phyloP scores from a whole-genome alignment of 164 flowering plant species.

The Brasenia schreberi region DNA sequence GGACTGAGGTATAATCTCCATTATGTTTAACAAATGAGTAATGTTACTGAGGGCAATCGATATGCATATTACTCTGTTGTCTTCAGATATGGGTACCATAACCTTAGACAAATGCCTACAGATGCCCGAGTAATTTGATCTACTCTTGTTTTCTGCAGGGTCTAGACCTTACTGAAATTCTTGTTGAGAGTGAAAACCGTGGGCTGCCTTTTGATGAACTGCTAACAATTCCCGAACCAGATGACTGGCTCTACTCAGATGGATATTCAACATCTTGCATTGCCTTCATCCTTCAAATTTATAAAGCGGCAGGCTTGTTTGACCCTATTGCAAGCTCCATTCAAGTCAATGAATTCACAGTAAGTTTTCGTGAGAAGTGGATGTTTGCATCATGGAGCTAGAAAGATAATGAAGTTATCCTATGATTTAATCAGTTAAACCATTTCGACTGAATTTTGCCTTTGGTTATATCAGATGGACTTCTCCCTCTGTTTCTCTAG shows the following conservation, averaged over 20 bases:
- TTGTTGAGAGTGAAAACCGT: slow-evolving; percentile 78
- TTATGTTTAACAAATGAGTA: not conserved
- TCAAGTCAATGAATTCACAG: slow-evolving; percentile 94
- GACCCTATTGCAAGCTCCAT: slow-evolving; percentile 50
- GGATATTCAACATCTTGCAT: slow-evolving; percentile 91
- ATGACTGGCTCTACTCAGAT: slow-evolving; percentile 79
- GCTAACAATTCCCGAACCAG: slow-evolving; percentile 83
- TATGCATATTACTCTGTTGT: no score
- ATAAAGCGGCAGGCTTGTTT: slow-evolving; percentile 88
- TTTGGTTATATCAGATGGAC: no score
- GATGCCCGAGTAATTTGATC: not conserved
- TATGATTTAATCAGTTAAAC: not conserved
- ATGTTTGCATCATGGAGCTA: not conserved
- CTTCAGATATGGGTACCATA: no score
- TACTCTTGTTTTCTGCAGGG: slow-evolving; percentile 30
- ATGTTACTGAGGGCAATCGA: no score
- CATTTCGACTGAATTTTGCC: no score
- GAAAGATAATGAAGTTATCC: not conserved
- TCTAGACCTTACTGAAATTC: slow-evolving; percentile 65
- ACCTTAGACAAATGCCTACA: not conserved
- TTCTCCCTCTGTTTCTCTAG: no score
- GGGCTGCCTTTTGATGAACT: slow-evolving; percentile 69
- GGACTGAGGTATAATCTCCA: slow-evolving; percentile 44
- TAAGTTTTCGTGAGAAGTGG: slow-evolving; percentile 25
- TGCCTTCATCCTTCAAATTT: slow-evolving; percentile 83